Evolutionary conservation across 768 basidiomycete species (phyloP), one percentile per base, ranked within the genome.

Genomic region (Auricularia cornea): DNA sequence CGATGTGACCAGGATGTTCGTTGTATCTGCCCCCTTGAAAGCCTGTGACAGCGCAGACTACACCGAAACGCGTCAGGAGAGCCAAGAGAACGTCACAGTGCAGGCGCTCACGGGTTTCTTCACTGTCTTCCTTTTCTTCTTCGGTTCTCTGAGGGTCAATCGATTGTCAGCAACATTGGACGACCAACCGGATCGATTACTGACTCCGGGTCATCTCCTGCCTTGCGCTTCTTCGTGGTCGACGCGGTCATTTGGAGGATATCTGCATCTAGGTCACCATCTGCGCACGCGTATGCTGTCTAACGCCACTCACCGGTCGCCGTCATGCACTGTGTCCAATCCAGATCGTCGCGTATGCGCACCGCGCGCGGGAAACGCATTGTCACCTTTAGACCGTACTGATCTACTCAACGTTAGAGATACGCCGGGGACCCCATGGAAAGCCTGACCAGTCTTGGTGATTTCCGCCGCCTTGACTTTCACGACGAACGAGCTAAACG

Each of bases 381-480:
- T 0, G 96, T 98, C 66, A 88, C 84, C 3, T 88, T 89, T 66
- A 94, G 72, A 60, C 89, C 89, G 68, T 92, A 98, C 68, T 86
- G 87, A 67, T 93, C 94, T 86, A 65, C 67, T 66, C 59, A 28
- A 54, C 52, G 51, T 41, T 62, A 33, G 51, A 10, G 3, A 60
- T 64, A 8, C 64, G 63, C 31, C 23, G 30, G 11, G 26, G 32
- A 26, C 10, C 54, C 26, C 40, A n/a, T 33, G 38, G 23, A 28
- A 26, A 32, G 16, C 66, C 72, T 44, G 63, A 88, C 93, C 89
- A 52, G 91, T 82, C 11, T 81, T 76, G 2, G 86, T 86, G 60
- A 98, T 92, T 72, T 98, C 94, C 0, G 95, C 91, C 0, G 92
- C 96, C 74, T 98, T 98, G 62, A 98, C 84, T 68, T 90, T 90